Evolutionary conservation across 495 filamentous ascomycete species (phyloP), one percentile per base, ranked within the genome.

Genomic region (Penicillium subrubescens): DNA sequence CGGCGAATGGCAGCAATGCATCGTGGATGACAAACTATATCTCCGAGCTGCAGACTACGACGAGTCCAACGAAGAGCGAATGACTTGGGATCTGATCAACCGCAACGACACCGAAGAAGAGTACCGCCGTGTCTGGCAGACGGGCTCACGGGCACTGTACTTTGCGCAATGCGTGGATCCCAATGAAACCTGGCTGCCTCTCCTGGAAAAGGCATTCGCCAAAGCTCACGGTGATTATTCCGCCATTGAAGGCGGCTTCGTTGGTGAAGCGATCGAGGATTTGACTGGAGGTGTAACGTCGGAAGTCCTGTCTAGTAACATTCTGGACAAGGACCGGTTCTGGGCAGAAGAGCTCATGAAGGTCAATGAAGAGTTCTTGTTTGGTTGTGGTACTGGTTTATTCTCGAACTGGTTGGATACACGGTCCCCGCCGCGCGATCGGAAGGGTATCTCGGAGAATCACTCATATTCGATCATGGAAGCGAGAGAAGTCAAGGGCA

Each of bases 151-250:
- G 23, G 90, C 93, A 0, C 73, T 98, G 7, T 93, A 91, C 67
- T 97, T 96, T 78, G 92, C 92, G 1, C 91, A 93, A 67, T 97
- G 93, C 74, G 85, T 87, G 66, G 87, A 93, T 69, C 82, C 87
- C 27, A 94, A 96, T 70, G 94, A 98, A 79, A 98, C 93, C 0
- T 98, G 94, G 94, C 80, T 98, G 29, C 94, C 94, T 1, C 77
- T 98, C 52, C 84, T 98, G 4, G 94, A 98, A 71, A 98, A 98
- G 75, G 94, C 94, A 0, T 98, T 95, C 76, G 94, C 94, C 51
- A 98, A 98, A 74, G 93, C 93, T 12, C 94, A 98, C 68, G 93
- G 92, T 4, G 92, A 95, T 72, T 96, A 90, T 69, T 83, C 86
- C 12, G 83, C 92, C 1, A 93, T 97, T 53, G 89, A 94, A 63